Evolutionary conservation across 2,329 filamentous ascomycete species (phyloP).

Genomic region (Cytospora leucostoma): DNA sequence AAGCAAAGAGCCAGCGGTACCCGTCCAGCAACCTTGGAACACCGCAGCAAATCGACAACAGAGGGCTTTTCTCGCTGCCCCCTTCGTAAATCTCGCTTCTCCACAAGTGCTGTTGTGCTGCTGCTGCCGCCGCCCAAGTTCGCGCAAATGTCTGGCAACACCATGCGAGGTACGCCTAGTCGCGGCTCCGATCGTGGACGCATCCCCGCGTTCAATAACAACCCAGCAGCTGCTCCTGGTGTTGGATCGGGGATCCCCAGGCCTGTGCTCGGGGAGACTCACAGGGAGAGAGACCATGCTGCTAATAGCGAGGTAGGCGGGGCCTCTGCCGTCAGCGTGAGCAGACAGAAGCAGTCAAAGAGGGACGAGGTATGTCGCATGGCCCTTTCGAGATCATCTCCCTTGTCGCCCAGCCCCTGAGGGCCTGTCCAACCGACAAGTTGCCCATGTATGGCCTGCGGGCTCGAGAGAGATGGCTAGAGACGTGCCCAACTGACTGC

Average conservation of each 20-base stretch:
- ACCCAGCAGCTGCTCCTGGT: conserved; percentile 46
- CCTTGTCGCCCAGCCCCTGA: not conserved
- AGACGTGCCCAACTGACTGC: conserved; percentile 37
- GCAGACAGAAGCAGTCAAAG: conserved; percentile 94
- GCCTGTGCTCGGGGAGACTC: conserved; percentile 63
- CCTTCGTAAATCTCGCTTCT: conserved; percentile 14
- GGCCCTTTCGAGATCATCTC: conserved; percentile 1
- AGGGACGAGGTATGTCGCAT: conserved; percentile 83
- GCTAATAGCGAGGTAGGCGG: conserved; percentile 59
- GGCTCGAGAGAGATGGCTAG: conserved; percentile 3
- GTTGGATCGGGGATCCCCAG: conserved; percentile 66
- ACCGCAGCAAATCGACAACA: not conserved
- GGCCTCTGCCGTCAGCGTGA: conserved; percentile 78
- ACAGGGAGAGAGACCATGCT: conserved; percentile 38
- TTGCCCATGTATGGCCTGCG: not conserved
- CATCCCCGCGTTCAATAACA: conserved; percentile 59
- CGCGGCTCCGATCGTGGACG: conserved; percentile 59
- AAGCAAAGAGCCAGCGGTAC: not conserved
- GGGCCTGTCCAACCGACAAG: not conserved
- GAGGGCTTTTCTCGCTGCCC: not conserved
- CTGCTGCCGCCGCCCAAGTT: conserved; percentile 25
- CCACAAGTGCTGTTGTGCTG: not conserved
- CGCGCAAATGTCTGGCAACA: conserved; percentile 58
- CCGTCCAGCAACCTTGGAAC: not conserved
- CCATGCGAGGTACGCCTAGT: conserved; percentile 70